Evolutionary conservation across 305 asterid genomes (phyloP).

Genomic region (Euphrasia arctica): DNA sequence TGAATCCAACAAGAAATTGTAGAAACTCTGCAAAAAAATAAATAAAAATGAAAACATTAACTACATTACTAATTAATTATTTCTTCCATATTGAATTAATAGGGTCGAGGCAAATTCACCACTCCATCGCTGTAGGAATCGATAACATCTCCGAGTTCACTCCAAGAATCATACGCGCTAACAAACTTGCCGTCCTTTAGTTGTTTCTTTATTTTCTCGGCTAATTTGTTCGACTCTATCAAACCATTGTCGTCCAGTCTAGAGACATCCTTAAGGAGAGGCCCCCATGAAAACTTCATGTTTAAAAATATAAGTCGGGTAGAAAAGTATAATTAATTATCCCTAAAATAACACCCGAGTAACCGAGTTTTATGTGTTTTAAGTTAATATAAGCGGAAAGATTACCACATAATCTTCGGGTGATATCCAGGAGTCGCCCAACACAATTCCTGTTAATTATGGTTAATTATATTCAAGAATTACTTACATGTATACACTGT

Average conservation of each 20-base stretch:
- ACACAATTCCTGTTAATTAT: constrained; percentile 38
- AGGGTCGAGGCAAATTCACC: constrained; percentile 32
- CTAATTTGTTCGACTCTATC: constrained; percentile 58
- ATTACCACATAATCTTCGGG: constrained; percentile 1
- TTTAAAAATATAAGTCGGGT: no score
- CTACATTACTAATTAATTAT: neutral
- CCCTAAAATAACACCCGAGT: neutral
- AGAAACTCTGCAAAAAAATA: constrained; percentile 58
- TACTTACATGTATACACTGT: no score
- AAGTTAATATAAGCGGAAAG: neutral
- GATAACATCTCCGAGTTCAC: constrained; percentile 51
- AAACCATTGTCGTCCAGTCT: constrained; percentile 63
- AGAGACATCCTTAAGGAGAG: constrained; percentile 66
- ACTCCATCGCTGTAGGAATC: constrained; percentile 53
- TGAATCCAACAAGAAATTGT: constrained; percentile 71
- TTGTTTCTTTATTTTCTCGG: constrained; percentile 53
- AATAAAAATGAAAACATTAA: neutral
- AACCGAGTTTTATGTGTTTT: neutral
- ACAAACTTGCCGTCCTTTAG: constrained; percentile 47
- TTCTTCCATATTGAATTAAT: neutral
- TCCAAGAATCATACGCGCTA: constrained; percentile 78
- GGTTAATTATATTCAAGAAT: no score
- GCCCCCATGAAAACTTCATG: constrained; percentile 70
- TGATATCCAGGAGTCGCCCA: constrained; percentile 14
- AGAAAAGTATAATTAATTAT: no score